These are phyloP conservation scores for Sarocladiaceae sp. DNA, from an alignment of 2,329 filamentous ascomycete genomes.

Conservation along the genomic window DNA sequence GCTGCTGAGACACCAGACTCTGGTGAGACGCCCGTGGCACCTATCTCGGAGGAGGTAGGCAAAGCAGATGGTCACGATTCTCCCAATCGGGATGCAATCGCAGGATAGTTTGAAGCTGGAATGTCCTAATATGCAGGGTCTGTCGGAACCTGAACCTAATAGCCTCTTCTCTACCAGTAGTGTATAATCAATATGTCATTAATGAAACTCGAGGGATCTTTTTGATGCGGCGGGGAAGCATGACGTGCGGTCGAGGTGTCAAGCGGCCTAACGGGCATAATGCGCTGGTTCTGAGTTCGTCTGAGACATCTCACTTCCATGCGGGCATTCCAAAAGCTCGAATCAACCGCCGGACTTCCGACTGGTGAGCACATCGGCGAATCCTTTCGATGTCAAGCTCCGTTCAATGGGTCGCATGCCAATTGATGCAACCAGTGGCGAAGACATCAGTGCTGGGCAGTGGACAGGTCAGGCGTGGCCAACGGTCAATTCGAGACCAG, in stretches of 20 bases:
- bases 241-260: not conserved
- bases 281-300: too few relatives aligned
- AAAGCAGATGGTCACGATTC: not conserved
- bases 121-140: not conserved
- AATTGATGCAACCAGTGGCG: too few relatives aligned
- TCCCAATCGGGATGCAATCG: not conserved
- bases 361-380: too few relatives aligned
- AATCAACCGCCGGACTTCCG: too few relatives aligned
- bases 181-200: slow-evolving; percentile 7
- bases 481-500: too few relatives aligned
- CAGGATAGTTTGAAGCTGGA: not conserved
- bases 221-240: not conserved
- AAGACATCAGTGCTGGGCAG: too few relatives aligned
- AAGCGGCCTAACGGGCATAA: too few relatives aligned
- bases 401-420: too few relatives aligned
- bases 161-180: not conserved
- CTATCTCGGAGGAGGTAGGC: not conserved
- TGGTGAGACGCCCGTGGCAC: not conserved
- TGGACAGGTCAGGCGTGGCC: too few relatives aligned
- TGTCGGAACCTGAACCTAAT: not conserved
- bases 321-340: too few relatives aligned
- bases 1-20: not conserved
- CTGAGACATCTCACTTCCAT: too few relatives aligned
- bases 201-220: not conserved
- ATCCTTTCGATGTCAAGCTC: too few relatives aligned